Percentiles rank a stretch among this genome's conserved stretches.
Conservation (phyloP, 768 basidiomycete species). For the Favolaschia claudopus region DNA sequence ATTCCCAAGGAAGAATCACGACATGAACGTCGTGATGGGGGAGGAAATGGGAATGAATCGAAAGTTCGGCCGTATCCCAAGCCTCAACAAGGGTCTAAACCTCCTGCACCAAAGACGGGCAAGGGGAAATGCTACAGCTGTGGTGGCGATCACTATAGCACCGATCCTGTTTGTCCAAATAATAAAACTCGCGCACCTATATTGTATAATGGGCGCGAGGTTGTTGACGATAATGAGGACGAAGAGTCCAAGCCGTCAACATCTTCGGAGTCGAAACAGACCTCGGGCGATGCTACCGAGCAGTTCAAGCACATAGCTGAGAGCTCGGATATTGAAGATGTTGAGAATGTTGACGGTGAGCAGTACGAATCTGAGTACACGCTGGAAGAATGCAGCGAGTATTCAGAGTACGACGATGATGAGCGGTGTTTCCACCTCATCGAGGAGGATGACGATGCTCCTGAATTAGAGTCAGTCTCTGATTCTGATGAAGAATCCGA, state of each 20-base stretch:
- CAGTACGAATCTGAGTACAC: background rate
- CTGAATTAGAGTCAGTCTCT: too few relatives aligned
- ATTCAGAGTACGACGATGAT: background rate
- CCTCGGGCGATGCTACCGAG: background rate
- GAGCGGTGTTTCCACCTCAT: background rate
- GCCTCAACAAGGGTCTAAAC: background rate
- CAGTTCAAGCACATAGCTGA: background rate
- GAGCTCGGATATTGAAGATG: background rate
- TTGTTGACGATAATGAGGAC: background rate
- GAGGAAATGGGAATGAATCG: background rate
- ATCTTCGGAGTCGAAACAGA: background rate
- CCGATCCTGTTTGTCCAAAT: background rate
- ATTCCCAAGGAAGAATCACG: background rate
- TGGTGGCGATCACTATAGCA: background rate
- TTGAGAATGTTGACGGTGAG: too few relatives aligned
- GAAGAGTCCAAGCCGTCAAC: background rate
- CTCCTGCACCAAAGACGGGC: too few relatives aligned
- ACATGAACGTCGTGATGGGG: constrained; percentile 3
- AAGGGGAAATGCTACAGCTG: background rate
- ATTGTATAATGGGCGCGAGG: background rate
- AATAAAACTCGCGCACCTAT: background rate
- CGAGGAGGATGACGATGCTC: background rate
- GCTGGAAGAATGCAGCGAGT: background rate
- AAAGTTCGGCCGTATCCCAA: background rate
- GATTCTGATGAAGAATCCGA: too few relatives aligned